Base-by-base conservation (phyloP, 495 filamentous ascomycete species). In the Neurospora sp. region DNA sequence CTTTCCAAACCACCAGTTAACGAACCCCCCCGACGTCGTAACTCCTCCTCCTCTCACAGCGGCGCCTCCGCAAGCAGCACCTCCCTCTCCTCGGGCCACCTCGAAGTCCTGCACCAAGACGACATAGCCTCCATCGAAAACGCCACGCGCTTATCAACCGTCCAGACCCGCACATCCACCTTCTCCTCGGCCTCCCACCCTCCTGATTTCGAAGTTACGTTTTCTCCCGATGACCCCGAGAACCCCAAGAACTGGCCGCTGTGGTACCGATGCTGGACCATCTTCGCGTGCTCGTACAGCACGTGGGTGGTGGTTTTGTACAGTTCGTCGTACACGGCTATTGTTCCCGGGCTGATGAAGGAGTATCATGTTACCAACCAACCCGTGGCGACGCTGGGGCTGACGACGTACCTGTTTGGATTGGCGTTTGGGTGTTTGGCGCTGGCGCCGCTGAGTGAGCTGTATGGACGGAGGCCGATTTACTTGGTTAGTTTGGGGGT, bases 241-340 rank as follows among this genome's bases (percentile, higher is more conserved):
- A 92, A 96, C 78, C 93, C 94, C 20, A 84, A 86, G 74, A 93
- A 94, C 78, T 97, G 93, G 94, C 80, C 88, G 0, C 70, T 91
- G 22, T 85, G 79, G 80, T 93, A 93, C 79, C 91, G 90, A 70
- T 83, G 84, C 42, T 84, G 89, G 82, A 84, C 87, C 6, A 84
- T 95, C 22, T 78, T 83, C 22, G 81, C 87, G 70, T 88, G 96
- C 40, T 91, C 90, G 31, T 94, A 87, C 81, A 87, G 91, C 45
- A 93, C 91, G 7, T 89, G 91, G 78, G 85, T 90, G 14, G 88
- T 94, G 76, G 91, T 97, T 35, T 82, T 97, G n/a, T 96, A 95
- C 79, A 92, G 89, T 16, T 65, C 53, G 7, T 97, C 94, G 3
- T 97, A 94, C 80, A 92, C 92, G 17, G 88, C 90, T 0, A 89